Conservation (phyloP, 768 basidiomycete genomes). For the Termitomyces sp. region DNA sequence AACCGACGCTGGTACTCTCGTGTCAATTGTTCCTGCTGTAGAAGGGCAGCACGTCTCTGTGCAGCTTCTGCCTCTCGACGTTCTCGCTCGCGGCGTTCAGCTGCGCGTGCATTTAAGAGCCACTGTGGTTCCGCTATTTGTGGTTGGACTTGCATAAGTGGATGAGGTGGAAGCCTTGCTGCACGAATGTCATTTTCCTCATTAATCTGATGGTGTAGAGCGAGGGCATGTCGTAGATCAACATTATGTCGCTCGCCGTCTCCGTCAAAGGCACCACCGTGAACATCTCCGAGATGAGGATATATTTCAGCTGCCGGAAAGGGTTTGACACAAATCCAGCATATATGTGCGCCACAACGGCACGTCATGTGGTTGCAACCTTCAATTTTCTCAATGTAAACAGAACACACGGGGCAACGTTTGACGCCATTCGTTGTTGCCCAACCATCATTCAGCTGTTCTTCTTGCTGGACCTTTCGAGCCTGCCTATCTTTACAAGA, state of each 20-base stretch:
- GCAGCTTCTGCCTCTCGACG: background rate
- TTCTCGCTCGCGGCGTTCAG: background rate
- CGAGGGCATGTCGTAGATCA: conserved; percentile 6
- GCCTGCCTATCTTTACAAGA: conserved; percentile 36
- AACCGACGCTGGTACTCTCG: conserved; percentile 5
- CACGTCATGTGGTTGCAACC: conserved; percentile 57
- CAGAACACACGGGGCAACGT: conserved; percentile 40
- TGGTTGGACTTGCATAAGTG: background rate
- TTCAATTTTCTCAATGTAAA: conserved; percentile 42
- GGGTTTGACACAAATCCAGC: conserved; percentile 47
- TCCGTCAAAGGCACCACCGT: conserved; percentile 14
- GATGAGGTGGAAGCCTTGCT: background rate
- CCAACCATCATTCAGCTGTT: conserved; percentile 36
- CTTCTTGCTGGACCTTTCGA: conserved; percentile 33
- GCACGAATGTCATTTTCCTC: background rate
- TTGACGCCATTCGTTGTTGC: conserved; percentile 33
- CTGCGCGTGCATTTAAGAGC: background rate
- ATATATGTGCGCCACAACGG: conserved; percentile 46
- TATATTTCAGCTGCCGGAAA: conserved; percentile 24
- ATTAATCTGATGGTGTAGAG: conserved; percentile 2
- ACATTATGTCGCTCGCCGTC: conserved; percentile 7
- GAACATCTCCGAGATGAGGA: conserved; percentile 5
- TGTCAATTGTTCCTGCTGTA: background rate
- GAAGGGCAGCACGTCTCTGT: background rate
- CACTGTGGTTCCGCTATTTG: background rate